A percentile compares a stretch with the other conserved stretches of the same genome.
phyloP scores from a whole-genome alignment of 805 yeast species.

The Zygotorulaspora florentina region DNA sequence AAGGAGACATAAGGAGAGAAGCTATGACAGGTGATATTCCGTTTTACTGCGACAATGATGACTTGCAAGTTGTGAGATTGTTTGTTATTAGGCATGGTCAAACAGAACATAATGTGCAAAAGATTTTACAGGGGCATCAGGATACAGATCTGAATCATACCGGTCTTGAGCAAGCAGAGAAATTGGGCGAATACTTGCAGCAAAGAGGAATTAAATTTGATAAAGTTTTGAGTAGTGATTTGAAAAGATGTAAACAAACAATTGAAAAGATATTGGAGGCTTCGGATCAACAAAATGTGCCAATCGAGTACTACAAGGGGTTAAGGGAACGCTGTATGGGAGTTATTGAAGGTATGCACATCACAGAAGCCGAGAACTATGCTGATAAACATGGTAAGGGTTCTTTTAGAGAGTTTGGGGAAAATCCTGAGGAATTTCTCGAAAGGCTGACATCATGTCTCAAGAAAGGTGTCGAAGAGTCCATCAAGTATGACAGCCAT shows the following conservation, averaged over 20 bases:
- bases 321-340: constrained; percentile 80
- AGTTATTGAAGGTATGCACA: constrained; percentile 66
- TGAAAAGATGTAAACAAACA: constrained; percentile 59
- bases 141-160: constrained; percentile 59
- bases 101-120: constrained; percentile 64
- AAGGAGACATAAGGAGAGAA: neutral
- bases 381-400: constrained; percentile 52
- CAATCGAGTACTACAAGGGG: constrained; percentile 36
- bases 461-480: constrained; percentile 39
- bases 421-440: constrained; percentile 44
- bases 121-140: constrained; percentile 73
- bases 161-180: constrained; percentile 58
- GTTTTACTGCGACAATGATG: constrained; percentile 31
- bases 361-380: constrained; percentile 54
- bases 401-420: constrained; percentile 63
- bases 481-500: constrained; percentile 28
- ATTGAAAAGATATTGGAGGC: constrained; percentile 39
- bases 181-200: constrained; percentile 43
- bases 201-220: constrained; percentile 34
- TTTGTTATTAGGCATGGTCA: constrained; percentile 81
- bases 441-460: constrained; percentile 48
- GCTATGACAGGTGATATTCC: constrained; percentile 21
- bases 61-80: constrained; percentile 41
- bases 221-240: constrained; percentile 39
- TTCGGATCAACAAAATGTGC: constrained; percentile 16